Conservation (phyloP, 495 filamentous ascomycete species). For the Penicillium diatomitis region DNA sequence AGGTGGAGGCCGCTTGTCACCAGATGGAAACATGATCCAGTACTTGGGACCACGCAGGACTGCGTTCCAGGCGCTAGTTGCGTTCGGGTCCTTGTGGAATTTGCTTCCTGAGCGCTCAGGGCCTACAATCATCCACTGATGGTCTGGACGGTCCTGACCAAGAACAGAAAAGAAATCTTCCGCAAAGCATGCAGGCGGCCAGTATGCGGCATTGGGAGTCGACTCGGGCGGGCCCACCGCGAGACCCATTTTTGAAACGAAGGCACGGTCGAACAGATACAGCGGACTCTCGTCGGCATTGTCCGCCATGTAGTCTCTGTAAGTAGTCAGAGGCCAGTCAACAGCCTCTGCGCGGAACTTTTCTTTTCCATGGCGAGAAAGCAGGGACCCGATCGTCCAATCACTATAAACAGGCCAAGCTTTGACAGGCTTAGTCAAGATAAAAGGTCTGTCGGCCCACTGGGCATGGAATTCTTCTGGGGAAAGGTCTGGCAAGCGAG, state of each 20-base stretch:
- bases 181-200: constrained; percentile 80
- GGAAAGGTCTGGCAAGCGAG: constrained; percentile 57
- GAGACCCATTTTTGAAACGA: constrained; percentile 80
- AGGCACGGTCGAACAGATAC: constrained; percentile 83
- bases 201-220: constrained; percentile 54
- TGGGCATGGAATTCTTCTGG: constrained; percentile 60
- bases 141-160: constrained; percentile 71
- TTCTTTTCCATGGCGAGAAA: constrained; percentile 52
- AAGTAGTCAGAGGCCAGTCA: constrained; percentile 76
- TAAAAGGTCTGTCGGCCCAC: constrained; percentile 81
- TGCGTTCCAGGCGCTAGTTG: constrained; percentile 88
- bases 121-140: constrained; percentile 89
- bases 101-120: constrained; percentile 86
- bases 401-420: constrained; percentile 68
- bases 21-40: constrained; percentile 91
- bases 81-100: constrained; percentile 84
- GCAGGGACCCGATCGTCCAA: constrained; percentile 62
- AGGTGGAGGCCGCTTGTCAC: constrained; percentile 50
- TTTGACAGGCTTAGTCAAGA: constrained; percentile 76
- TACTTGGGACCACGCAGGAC: constrained; percentile 89
- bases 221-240: constrained; percentile 41
- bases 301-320: constrained; percentile 76
- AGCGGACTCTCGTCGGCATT: constrained; percentile 81
- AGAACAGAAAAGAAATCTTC: constrained; percentile 81
- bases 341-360: constrained; percentile 87